Evolutionary conservation across 2,329 filamentous ascomycete species (phyloP).

Genomic region (Penicillium oxalicum): DNA sequence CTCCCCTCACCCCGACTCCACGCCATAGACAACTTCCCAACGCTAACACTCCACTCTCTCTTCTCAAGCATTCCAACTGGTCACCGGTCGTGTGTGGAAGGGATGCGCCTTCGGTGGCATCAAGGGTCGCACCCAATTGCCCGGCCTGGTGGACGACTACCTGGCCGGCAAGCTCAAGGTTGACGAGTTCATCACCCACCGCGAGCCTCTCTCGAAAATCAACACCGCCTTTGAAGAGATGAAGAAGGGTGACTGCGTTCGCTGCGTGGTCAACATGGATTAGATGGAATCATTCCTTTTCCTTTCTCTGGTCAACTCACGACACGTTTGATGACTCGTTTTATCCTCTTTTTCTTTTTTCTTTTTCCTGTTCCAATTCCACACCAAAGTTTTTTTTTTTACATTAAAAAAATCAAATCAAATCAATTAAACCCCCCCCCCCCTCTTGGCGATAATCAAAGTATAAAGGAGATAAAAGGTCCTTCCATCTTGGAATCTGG

Average conservation of each 20-base stretch:
- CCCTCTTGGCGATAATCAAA: too few species aligned
- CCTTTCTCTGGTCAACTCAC: not conserved
- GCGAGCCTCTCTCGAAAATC: constrained; percentile 73
- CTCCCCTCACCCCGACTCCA: too few species aligned
- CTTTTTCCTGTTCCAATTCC: too few species aligned
- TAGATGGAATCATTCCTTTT: constrained; percentile 6
- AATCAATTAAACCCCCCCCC: too few species aligned
- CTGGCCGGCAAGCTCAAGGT: constrained; percentile 87
- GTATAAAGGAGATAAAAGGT: too few species aligned
- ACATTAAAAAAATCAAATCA: too few species aligned
- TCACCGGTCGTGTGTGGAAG: constrained; percentile 96
- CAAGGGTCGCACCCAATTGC: constrained; percentile 92
- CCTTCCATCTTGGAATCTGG: too few species aligned
- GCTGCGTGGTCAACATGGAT: constrained; percentile 73
- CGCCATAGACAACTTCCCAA: too few species aligned
- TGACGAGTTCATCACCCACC: constrained; percentile 98
- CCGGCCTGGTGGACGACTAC: constrained; percentile 82
- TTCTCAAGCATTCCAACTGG: constrained; percentile 82
- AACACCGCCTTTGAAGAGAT: constrained; percentile 88
- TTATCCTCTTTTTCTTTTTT: too few species aligned
- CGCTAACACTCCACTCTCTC: not conserved
- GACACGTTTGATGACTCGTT: too few species aligned
- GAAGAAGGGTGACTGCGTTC: constrained; percentile 95
- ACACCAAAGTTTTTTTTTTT: too few species aligned
- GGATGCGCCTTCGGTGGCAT: constrained; percentile 97